These are phyloP conservation scores for Gigaspora rosea DNA, from an alignment of 192 early-diverging fungal species.

Conservation along the genomic window DNA sequence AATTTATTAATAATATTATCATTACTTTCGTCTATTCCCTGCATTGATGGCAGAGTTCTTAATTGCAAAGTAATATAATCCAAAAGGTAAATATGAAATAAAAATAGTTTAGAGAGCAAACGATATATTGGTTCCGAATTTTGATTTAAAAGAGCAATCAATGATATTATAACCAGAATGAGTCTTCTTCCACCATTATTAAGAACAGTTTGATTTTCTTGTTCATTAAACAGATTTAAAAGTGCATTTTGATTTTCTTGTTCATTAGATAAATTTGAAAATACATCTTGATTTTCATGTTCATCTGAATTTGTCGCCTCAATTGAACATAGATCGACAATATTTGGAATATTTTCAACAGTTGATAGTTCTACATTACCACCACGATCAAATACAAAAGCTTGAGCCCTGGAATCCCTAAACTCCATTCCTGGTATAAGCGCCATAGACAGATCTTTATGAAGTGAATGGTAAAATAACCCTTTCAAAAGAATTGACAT, in stretches of 20 bases:
- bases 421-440: slow-evolving; percentile 25
- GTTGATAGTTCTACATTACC: background rate
- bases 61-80: slow-evolving; percentile 27
- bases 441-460: slow-evolving; percentile 19
- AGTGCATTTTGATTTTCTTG: background rate
- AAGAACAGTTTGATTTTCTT: too few species aligned
- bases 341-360: background rate
- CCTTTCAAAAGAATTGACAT: background rate
- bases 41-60: background rate
- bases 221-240: too few species aligned
- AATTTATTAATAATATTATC: background rate
- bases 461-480: slow-evolving; percentile 3
- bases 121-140: background rate
- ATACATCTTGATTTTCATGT: too few species aligned
- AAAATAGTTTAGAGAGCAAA: slow-evolving; percentile 10
- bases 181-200: too few species aligned
- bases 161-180: background rate
- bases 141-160: background rate
- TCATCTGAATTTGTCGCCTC: too few species aligned
- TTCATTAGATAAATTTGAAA: background rate
- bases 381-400: slow-evolving; percentile 21
- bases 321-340: background rate
- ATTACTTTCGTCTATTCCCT: too few species aligned
- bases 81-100: slow-evolving; percentile 27
- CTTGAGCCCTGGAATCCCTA: slow-evolving; percentile 13